Conservation (phyloP, 305 asterid genomes). For the Fraxinus floribunda region DNA sequence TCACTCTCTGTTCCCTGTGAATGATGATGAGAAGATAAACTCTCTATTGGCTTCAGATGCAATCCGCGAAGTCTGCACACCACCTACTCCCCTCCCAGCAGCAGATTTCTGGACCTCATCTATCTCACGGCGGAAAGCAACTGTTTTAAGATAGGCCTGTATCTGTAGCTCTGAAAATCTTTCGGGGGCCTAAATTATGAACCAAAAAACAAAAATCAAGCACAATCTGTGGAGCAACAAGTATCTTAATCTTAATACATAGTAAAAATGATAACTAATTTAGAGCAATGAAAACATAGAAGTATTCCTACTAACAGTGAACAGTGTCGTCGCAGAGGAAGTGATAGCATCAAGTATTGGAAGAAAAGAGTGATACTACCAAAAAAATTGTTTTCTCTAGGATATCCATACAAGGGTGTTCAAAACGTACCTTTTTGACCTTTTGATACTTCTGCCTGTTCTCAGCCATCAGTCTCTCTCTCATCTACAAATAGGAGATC, state of each 20-base stretch:
- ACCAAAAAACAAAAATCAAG: constrained; percentile 21
- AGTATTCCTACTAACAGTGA: neutral
- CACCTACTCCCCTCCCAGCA: constrained; percentile 86
- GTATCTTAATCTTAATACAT: neutral
- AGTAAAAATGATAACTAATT: neutral
- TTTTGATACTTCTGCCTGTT: constrained; percentile 94
- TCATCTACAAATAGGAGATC: constrained; percentile 66
- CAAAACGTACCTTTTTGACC: constrained; percentile 76
- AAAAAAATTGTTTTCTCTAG: neutral
- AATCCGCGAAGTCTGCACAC: constrained; percentile 86
- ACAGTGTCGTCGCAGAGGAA: neutral
- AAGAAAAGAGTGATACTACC: neutral
- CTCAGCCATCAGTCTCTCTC: constrained; percentile 99
- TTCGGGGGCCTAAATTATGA: constrained; percentile 68
- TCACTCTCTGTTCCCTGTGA: constrained; percentile 82
- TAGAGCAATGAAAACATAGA: constrained; percentile 8
- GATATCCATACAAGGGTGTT: neutral
- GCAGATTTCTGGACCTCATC: constrained; percentile 93
- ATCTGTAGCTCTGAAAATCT: constrained; percentile 95
- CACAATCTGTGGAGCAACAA: neutral
- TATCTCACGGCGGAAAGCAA: constrained; percentile 98
- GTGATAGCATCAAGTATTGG: neutral
- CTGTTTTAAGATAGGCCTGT: constrained; percentile 91
- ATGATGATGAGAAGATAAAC: constrained; percentile 87
- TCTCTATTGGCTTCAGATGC: constrained; percentile 98